Percentiles rank a stretch among this genome's conserved stretches.
Conservation (phyloP, 441 rosid species). For the Daphne laureola region DNA sequence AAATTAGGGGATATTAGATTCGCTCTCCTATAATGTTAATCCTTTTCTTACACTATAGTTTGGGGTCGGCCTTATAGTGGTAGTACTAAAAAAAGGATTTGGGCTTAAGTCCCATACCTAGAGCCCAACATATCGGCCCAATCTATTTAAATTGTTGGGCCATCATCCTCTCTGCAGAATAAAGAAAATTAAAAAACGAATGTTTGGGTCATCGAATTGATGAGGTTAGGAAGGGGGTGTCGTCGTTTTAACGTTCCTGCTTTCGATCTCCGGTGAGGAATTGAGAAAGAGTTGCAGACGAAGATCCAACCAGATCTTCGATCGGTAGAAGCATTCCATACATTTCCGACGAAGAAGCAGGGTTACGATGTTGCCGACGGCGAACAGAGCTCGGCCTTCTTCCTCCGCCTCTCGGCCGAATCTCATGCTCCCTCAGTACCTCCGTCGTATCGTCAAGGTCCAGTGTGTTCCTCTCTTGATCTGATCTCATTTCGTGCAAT, state of each 20-base stretch:
- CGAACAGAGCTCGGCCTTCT: slow-evolving; percentile 68
- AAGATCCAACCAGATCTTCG: slow-evolving; percentile 23
- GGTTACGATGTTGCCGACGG: slow-evolving; percentile 70
- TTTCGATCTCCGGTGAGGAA: slow-evolving; percentile 13
- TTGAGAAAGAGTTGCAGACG: slow-evolving; percentile 11
- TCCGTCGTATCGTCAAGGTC: slow-evolving; percentile 94
- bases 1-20: too few species aligned
- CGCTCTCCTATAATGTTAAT: too few species aligned
- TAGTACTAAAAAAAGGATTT: too few species aligned
- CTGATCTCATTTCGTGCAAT: slow-evolving; percentile 16
- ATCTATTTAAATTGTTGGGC: background rate
- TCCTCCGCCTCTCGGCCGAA: slow-evolving; percentile 63
- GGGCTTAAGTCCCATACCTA: too few species aligned
- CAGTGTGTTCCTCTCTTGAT: slow-evolving; percentile 17
- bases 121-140: background rate
- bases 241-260: slow-evolving; percentile 22
- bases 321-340: slow-evolving; percentile 18
- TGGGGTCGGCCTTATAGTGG: too few species aligned
- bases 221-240: background rate
- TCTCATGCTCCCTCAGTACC: slow-evolving; percentile 61
- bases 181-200: background rate
- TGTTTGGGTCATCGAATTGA: background rate
- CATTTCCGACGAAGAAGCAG: slow-evolving; percentile 9
- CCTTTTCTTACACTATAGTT: too few species aligned
- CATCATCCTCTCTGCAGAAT: background rate